Conservation (phyloP, 2,329 filamentous ascomycete species). For the Penicillium sp. region DNA sequence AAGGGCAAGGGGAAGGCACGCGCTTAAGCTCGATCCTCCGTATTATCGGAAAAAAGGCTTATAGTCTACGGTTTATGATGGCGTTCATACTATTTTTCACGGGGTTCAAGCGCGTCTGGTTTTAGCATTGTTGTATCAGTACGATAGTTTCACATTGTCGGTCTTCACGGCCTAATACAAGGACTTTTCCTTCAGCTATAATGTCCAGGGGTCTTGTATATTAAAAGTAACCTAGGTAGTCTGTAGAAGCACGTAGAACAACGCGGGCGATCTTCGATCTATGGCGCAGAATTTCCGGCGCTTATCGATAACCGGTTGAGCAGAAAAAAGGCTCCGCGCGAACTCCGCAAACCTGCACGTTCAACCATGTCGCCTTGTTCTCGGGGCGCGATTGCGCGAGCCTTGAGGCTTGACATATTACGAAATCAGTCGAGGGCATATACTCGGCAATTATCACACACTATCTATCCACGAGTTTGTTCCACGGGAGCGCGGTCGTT, state of each 20-base stretch:
- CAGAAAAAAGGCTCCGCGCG: slow-evolving; percentile 20
- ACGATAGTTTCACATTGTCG: not conserved
- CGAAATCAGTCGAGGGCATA: not conserved
- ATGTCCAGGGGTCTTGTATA: not conserved
- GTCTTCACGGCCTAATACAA: not conserved
- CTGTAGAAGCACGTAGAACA: not conserved
- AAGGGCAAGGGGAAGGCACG: slow-evolving; percentile 38
- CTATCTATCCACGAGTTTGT: not conserved
- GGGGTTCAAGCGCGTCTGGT: slow-evolving; percentile 5
- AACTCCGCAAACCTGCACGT: slow-evolving; percentile 12
- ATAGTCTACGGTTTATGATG: slow-evolving; percentile 17
- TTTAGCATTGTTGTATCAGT: slow-evolving; percentile 12
- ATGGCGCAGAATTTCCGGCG: slow-evolving; percentile 16
- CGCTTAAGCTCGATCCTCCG: slow-evolving; percentile 16
- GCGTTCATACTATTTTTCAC: slow-evolving; percentile 13
- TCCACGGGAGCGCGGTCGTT: not conserved
- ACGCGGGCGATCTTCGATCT: slow-evolving; percentile 1
- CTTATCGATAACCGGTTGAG: slow-evolving; percentile 20
- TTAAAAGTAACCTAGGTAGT: no score
- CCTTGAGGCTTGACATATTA: slow-evolving; percentile 7
- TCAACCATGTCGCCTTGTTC: slow-evolving; percentile 28
- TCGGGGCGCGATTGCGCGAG: slow-evolving; percentile 22
- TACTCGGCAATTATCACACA: not conserved
- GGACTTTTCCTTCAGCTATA: not conserved
- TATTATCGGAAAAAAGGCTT: not conserved